Evolutionary conservation across 140 eudicot species (phyloP).

Genomic region (Senecio squalidus): DNA sequence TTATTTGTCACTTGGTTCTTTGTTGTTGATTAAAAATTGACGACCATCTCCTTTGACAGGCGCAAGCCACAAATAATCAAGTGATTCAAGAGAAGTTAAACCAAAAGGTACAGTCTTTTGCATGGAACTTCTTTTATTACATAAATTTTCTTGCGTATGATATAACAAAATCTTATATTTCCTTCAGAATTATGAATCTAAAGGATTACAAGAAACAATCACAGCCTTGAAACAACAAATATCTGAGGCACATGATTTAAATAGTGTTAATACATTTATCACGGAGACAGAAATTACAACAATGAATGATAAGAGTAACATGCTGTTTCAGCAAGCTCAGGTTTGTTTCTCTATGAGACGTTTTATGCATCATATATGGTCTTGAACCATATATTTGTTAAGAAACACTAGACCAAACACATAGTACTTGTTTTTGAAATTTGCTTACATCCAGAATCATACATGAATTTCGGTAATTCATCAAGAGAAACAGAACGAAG

Average conservation of each 20-base stretch:
- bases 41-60: slow-evolving; percentile 34
- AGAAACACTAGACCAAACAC: slow-evolving; percentile 1
- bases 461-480: not conserved
- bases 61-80: slow-evolving; percentile 56
- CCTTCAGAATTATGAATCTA: slow-evolving; percentile 56
- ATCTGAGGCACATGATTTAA: slow-evolving; percentile 24
- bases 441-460: not conserved
- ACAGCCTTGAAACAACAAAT: slow-evolving; percentile 55
- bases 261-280: not conserved
- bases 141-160: not conserved
- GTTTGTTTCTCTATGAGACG: slow-evolving; percentile 24
- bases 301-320: slow-evolving; percentile 11
- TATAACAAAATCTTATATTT: slow-evolving; percentile 3
- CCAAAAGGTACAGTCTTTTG: slow-evolving; percentile 48
- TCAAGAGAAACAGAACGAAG: not conserved
- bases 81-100: slow-evolving; percentile 67
- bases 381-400: not conserved
- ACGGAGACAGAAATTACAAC: slow-evolving; percentile 18
- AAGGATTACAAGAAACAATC: slow-evolving; percentile 45
- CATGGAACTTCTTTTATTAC: not conserved
- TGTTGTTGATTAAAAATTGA: not conserved
- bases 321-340: slow-evolving; percentile 35
- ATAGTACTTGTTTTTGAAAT: not conserved
- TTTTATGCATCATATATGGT: not conserved
- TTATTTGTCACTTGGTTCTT: not conserved